phyloP scores from a whole-genome alignment of 2,329 filamentous ascomycete species.

The Epichloe uncinata region DNA sequence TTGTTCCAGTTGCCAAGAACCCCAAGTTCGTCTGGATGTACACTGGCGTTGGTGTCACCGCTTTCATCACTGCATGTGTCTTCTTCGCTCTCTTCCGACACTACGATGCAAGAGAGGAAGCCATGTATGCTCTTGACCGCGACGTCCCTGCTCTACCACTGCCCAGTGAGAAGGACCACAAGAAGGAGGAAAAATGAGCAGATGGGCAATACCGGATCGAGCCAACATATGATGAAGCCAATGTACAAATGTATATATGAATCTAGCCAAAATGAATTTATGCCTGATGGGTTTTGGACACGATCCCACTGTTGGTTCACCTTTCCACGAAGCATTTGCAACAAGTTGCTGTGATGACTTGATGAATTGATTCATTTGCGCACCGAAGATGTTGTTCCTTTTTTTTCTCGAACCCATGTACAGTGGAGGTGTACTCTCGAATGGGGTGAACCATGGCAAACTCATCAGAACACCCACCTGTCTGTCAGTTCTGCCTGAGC shows the following conservation, averaged over 20 bases:
- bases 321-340: not conserved
- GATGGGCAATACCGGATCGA: not conserved
- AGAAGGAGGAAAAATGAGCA: not conserved
- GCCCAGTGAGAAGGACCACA: not conserved
- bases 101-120: constrained; percentile 24
- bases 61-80: constrained; percentile 32
- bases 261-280: not conserved
- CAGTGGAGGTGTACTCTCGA: no score
- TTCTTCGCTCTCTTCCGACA: constrained; percentile 35
- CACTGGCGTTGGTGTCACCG: constrained; percentile 37
- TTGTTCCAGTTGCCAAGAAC: constrained; percentile 46
- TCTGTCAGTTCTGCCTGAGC: no score
- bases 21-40: constrained; percentile 58
- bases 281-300: not conserved
- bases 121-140: constrained; percentile 25
- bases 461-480: no score
- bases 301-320: not conserved
- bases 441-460: no score
- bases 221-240: not conserved
- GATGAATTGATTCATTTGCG: no score
- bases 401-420: no score
- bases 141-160: constrained; percentile 14
- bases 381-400: no score
- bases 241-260: not conserved
- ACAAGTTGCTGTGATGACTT: not conserved